Evolutionary conservation across 345 rosid genomes (phyloP), one percentile per base, ranked within the genome.

Genomic region (Eucalyptus brandiana): DNA sequence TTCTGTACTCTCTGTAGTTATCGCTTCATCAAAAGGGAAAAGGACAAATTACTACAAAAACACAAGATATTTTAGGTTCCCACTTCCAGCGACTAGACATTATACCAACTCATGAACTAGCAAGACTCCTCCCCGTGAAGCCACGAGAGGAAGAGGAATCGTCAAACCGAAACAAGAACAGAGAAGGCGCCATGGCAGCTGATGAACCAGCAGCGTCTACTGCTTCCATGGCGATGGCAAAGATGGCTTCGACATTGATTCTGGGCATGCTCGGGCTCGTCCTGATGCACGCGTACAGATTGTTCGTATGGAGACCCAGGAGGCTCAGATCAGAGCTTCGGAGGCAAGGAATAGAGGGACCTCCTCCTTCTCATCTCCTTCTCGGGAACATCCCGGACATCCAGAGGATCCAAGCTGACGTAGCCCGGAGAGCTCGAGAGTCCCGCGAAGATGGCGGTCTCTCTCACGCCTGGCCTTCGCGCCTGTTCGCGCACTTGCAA

Each of bases 281-380:
- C 87, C 49, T 90, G 60, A 21, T 88, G 7, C 87, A 87, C 56
- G 23, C 88, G 14, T 92, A 86, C 88, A 48, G 54, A 34, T 58
- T 72, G 67, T 88, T 93, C 88, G 32, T 89, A 44, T 60, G 87
- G 90, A 92, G 89, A 88, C 94, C 93, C 16, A 67, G 54, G 87
- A 88, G 65, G 86, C 56, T 93, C 30, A 89, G 92, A 47, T 90
- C 91, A 49, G 87, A 16, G 87, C 94, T 94, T 76, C 87, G 48
- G 87, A 90, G 72, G 87, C 95, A 93, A 91, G 96, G 96, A 13
- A 86, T 93, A 81, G 83, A n/a, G 86, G 96, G 95, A 13, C 96
- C 96, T 19, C 62, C 89, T 60, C 94, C 93, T 90, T 89, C 93
- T 53, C 89, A 93, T 56, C 80, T 92, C 65, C 88, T 94, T 5